phyloP scores from a whole-genome alignment of 1,284 basidiomycete genomes.

The Cutaneotrichosporon sp. region DNA sequence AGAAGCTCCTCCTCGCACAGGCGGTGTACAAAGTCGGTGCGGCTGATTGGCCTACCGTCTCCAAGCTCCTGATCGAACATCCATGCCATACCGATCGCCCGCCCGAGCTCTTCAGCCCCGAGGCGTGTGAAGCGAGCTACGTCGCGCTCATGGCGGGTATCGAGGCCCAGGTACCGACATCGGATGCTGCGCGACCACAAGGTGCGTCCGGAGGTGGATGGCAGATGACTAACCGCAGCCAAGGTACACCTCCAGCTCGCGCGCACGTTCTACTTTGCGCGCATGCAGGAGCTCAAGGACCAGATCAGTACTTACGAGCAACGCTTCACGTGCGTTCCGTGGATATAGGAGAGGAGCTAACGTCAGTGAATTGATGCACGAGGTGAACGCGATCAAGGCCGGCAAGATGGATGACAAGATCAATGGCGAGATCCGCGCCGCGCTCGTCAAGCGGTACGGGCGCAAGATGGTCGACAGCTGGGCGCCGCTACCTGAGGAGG shows the following conservation, averaged over 20 bases:
- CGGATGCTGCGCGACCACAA: not conserved
- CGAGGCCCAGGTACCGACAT: constrained; percentile 64
- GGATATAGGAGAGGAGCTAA: constrained; percentile 4
- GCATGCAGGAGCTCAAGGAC: constrained; percentile 67
- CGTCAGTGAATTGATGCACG: constrained; percentile 36
- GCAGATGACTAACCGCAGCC: constrained; percentile 35
- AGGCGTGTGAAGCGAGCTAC: constrained; percentile 68
- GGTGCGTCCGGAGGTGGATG: not conserved
- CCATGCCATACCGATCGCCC: constrained; percentile 58
- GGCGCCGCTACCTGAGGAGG: constrained; percentile 39
- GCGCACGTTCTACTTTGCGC: constrained; percentile 66
- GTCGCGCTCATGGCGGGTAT: constrained; percentile 66
- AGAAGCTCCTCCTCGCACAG: constrained; percentile 71
- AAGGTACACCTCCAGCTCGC: constrained; percentile 66
- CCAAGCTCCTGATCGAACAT: constrained; percentile 62
- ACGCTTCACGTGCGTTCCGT: constrained; percentile 66
- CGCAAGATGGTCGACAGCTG: constrained; percentile 44
- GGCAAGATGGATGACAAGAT: constrained; percentile 67
- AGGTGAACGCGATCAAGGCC: constrained; percentile 64
- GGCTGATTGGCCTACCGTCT: constrained; percentile 67
- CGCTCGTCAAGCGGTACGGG: constrained; percentile 43
- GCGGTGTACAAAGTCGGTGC: constrained; percentile 80
- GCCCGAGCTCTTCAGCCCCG: constrained; percentile 64
- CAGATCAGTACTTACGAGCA: constrained; percentile 69
- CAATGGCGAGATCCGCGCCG: constrained; percentile 52